Evolutionary conservation across 805 yeast genomes (phyloP).

Genomic region (Blastobotrys mokoenaii): DNA sequence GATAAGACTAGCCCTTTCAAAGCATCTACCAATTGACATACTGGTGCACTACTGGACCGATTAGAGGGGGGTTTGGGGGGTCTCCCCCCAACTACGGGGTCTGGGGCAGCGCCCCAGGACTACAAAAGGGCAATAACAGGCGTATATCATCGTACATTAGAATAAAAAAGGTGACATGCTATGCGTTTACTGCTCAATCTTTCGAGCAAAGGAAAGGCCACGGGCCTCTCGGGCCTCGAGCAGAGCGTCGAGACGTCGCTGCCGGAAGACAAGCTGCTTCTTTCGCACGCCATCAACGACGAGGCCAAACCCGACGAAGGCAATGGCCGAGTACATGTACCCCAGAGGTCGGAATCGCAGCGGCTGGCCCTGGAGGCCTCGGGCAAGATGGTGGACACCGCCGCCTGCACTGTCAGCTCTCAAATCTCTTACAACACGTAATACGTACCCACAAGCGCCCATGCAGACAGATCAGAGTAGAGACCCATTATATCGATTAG

Average conservation of each 20-base stretch:
- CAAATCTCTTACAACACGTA: neutral
- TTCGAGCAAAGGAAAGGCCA: constrained; percentile 21
- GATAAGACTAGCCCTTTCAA: no score
- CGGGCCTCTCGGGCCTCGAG: constrained; percentile 23
- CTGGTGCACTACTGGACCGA: no score
- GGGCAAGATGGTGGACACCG: constrained; percentile 23
- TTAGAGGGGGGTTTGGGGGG: no score
- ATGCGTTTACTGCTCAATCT: no score
- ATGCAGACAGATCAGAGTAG: constrained; percentile 12
- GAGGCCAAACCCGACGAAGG: constrained; percentile 27
- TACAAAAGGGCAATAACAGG: no score
- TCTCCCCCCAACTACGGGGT: no score
- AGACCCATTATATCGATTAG: constrained; percentile 8
- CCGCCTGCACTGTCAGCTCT: constrained; percentile 11
- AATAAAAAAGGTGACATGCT: no score
- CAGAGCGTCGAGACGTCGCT: constrained; percentile 21
- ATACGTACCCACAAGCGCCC: constrained; percentile 12
- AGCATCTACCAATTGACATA: no score
- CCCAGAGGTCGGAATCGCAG: constrained; percentile 28
- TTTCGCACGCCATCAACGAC: constrained; percentile 23
- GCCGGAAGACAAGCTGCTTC: constrained; percentile 23
- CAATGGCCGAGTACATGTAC: constrained; percentile 24
- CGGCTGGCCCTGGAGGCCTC: constrained; percentile 30
- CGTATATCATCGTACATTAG: no score
- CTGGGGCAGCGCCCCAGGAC: no score